Base-by-base conservation (phyloP, 2,329 filamentous ascomycete genomes). In the Xylariaceae sp. region DNA sequence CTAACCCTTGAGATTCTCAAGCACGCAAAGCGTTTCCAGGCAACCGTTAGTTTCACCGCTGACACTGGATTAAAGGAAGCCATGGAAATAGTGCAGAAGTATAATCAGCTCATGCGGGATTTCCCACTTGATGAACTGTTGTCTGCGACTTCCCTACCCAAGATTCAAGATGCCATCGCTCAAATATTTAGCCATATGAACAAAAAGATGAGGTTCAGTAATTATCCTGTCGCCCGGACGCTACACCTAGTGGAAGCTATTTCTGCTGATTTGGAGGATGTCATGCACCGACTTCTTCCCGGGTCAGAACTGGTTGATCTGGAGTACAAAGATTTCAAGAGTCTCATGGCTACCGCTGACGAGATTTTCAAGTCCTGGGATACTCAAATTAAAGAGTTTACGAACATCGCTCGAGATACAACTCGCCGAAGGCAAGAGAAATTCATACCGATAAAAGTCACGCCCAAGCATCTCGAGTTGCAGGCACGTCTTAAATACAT, bases 81-180 rank as follows among this genome's bases (percentile, higher is more conserved):
- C 21, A 94, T 92, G 70, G 94, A 99, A 58, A 88, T 89, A 69
- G 95, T 99, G 44, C 90, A 96, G 71, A 96, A 96, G 72, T 99
- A 97, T 78, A 99, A 99, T 69, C 89, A 95, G 74, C 81, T 99
- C 21, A 97, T 99, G 89, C 87, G 94, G 59, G 95, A 99, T 70
- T 97, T 99, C 60, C 94, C 94, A 0, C 78, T 99, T 32, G 92
- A 97, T 67, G 94, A 99, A 70, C 76, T 99, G 26, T 80, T 96
- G 16, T 96, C 94, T 15, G 92, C 94, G 1, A 95, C 92, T 0
- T 92, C 92, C 0, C 74, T 99, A 42, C 78, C 85, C 64, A 96
- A 96, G 72, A 85, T 95, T 2, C 85, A 94, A 65, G 92, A 97
- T 65, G 88, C 94, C 6, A 82, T 99, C 58, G 82, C 86, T 42